Evolutionary conservation across 768 basidiomycete species (phyloP).

Genomic region (Suillus subluteus): DNA sequence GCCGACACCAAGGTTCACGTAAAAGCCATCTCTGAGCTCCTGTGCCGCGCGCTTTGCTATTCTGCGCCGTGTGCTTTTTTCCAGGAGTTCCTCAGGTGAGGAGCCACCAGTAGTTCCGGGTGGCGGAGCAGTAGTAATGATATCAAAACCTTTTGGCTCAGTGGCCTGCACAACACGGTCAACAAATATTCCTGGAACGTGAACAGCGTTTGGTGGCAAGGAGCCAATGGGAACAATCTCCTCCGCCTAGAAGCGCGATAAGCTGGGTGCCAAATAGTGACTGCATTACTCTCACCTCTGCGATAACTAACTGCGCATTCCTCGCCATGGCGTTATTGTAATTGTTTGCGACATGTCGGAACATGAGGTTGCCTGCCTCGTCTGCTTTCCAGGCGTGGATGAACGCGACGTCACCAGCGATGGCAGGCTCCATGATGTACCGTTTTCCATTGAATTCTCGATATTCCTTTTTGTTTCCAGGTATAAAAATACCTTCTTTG

Average conservation of each 20-base stretch:
- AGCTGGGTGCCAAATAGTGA: background rate
- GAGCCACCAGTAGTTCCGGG: slow-evolving; percentile 28
- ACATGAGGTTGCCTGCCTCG: slow-evolving; percentile 82
- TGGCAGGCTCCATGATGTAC: slow-evolving; percentile 76
- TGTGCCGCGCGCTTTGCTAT: slow-evolving; percentile 83
- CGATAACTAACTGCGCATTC: slow-evolving; percentile 81
- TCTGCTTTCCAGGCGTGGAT: slow-evolving; percentile 88
- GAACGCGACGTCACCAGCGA: slow-evolving; percentile 78
- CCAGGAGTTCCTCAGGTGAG: slow-evolving; percentile 53
- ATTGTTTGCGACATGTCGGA: slow-evolving; percentile 85
- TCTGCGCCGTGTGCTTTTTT: slow-evolving; percentile 55
- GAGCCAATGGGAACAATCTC: slow-evolving; percentile 79
- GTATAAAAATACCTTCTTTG: slow-evolving; percentile 62
- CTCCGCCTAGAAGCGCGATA: slow-evolving; percentile 58
- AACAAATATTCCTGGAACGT: slow-evolving; percentile 81
- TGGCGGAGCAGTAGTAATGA: slow-evolving; percentile 59
- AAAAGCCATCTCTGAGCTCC: slow-evolving; percentile 80
- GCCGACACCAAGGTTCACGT: slow-evolving; percentile 83
- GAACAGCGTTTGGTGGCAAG: slow-evolving; percentile 79
- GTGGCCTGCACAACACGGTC: slow-evolving; percentile 81
- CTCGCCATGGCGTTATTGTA: slow-evolving; percentile 83
- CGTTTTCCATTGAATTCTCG: slow-evolving; percentile 70
- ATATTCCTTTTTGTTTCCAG: slow-evolving; percentile 70
- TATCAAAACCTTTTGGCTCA: slow-evolving; percentile 71
- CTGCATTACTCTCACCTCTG: slow-evolving; percentile 56